Percentiles rank a stretch among this genome's conserved stretches.
Evolutionary conservation across 805 yeast species (phyloP).

Genomic region (Blastobotrys robertii): DNA sequence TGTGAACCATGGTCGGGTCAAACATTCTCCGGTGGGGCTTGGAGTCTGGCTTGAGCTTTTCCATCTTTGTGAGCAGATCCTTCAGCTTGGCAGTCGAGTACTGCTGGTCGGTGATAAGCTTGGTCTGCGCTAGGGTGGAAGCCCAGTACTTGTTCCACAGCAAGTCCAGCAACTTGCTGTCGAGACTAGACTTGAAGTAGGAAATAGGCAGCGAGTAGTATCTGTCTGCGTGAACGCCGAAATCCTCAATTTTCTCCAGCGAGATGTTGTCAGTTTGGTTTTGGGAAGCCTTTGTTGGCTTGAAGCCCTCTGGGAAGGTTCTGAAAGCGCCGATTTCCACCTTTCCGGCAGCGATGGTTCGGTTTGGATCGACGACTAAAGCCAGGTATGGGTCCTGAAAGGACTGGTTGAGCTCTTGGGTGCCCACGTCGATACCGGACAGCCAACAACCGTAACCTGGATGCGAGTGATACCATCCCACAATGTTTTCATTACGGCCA

Average conservation of each 20-base stretch:
- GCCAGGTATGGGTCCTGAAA: conserved; percentile 91
- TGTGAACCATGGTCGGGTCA: not conserved
- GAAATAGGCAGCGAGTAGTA: conserved; percentile 61
- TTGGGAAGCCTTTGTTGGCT: conserved; percentile 15
- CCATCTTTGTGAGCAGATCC: conserved; percentile 21
- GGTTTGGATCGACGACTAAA: conserved; percentile 75
- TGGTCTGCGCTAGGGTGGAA: conserved; percentile 28
- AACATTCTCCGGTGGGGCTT: conserved; percentile 2
- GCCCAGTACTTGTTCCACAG: conserved; percentile 42
- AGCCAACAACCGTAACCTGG: conserved; percentile 99
- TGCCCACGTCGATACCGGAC: conserved; percentile 84
- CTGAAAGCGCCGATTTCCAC: conserved; percentile 87
- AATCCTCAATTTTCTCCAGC: conserved; percentile 45
- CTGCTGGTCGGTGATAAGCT: conserved; percentile 19
- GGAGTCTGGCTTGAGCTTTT: conserved; percentile 9
- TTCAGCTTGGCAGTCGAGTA: conserved; percentile 22
- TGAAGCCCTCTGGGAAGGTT: conserved; percentile 42
- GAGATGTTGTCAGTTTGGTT: conserved; percentile 29
- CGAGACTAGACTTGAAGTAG: conserved; percentile 45
- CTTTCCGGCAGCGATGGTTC: conserved; percentile 48
- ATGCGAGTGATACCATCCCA: conserved; percentile 99
- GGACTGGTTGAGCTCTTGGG: conserved; percentile 75
- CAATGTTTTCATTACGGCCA: conserved; percentile 56
- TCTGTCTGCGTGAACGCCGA: conserved; percentile 59
- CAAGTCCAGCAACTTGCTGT: conserved; percentile 36